Percentiles rank a stretch among this genome's conserved stretches.
These are phyloP conservation scores for Leccinum variicolor DNA, from an alignment of 768 basidiomycete species.

Conservation along the genomic window DNA sequence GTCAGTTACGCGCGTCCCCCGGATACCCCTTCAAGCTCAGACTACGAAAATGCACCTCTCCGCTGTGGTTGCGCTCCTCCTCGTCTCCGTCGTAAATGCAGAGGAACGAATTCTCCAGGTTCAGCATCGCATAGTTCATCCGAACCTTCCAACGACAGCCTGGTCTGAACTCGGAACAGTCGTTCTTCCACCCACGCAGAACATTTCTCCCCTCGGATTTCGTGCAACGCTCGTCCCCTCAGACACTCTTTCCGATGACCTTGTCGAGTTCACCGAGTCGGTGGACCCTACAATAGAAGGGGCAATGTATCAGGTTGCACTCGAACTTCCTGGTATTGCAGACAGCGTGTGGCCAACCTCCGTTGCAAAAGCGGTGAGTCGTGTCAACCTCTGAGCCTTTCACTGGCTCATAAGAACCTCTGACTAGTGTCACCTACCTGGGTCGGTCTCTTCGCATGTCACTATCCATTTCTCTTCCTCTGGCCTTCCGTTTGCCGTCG, in stretches of 20 bases:
- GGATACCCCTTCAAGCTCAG: constrained; percentile 12
- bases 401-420: constrained; percentile 10
- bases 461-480: constrained; percentile 49
- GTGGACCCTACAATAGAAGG: constrained; percentile 37
- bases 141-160: constrained; percentile 22
- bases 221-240: constrained; percentile 36
- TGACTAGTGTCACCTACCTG: constrained; percentile 66
- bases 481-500: constrained; percentile 57
- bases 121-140: constrained; percentile 33
- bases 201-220: constrained; percentile 32
- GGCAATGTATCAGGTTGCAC: constrained; percentile 70
- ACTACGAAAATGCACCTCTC: constrained; percentile 9
- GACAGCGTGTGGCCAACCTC: constrained; percentile 34
- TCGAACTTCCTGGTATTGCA: constrained; percentile 45
- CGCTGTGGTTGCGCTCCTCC: constrained; percentile 10
- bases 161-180: constrained; percentile 28
- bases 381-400: constrained; percentile 44
- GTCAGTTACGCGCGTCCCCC: constrained; percentile 14
- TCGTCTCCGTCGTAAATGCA: constrained; percentile 10
- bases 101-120: constrained; percentile 14
- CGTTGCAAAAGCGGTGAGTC: constrained; percentile 42
- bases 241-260: constrained; percentile 44
- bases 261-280: constrained; percentile 40
- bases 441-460: constrained; percentile 52
- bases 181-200: constrained; percentile 26